Evolutionary conservation across 2,329 filamentous ascomycete genomes (phyloP), one percentile per base, ranked within the genome.

Genomic region (Penicillium polonicum): DNA sequence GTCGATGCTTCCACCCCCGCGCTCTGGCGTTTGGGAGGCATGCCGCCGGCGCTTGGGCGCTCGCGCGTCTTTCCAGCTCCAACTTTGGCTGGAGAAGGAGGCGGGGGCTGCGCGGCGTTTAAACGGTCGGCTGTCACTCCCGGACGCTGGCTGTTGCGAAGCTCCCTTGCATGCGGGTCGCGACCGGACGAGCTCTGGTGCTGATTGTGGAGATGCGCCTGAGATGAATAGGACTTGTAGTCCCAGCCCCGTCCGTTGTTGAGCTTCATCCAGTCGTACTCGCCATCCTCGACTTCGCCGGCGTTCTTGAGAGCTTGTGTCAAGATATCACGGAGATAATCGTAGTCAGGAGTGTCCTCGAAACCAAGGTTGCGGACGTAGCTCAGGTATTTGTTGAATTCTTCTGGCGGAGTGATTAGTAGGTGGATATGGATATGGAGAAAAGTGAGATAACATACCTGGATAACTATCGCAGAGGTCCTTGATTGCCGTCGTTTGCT

Each of bases 231-330:
- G 59, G 83, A 80, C 72, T 89, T 89, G 76, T 88, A 90, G 78
- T 96, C 91, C 91, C 91, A 96, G 62, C 92, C 92, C 79, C 96
- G 94, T 67, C 88, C 88, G 78, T 92, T 91, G 81, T 91, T 94
- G 68, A 96, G 83, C 83, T 96, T 97, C 91, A 97, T 96, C 94
- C 94, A 99, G 80, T 99, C 94, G 76, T 97, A 99, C 76, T 97
- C 93, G 71, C 94, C 94, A 76, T 99, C 94, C 74, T 97, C 94
- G 9, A 97, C 88, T 69, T 96, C 92, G 55, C 92, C 92, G 2
- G 90, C 89, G 74, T 92, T 93, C 84, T 97, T 96, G 63, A 97
- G 84, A 21, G 93, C 91, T 77, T 96, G 91, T 1, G 93, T 97
- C 80, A 99, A 96, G 56, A 99, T 86, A 72, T 97, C 93, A 48